These are phyloP conservation scores for Tilletia horrida DNA, from an alignment of 1,284 basidiomycete genomes.

Conservation along the genomic window DNA sequence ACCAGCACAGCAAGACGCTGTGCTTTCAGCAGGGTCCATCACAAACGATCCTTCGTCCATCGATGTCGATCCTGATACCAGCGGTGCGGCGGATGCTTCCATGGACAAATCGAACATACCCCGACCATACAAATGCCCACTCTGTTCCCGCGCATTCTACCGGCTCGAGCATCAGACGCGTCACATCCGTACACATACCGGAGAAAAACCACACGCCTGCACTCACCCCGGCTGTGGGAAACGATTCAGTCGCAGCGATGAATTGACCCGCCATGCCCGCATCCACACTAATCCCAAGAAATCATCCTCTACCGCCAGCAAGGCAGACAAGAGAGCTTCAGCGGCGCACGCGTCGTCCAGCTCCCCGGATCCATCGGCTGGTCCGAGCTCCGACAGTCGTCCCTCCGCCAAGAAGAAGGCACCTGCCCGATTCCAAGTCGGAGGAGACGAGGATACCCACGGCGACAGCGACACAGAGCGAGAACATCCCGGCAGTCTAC, in stretches of 20 bases:
- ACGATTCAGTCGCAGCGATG: constrained; percentile 93
- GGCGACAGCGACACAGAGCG: constrained; percentile 44
- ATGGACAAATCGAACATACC: constrained; percentile 54
- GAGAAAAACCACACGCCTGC: constrained; percentile 94
- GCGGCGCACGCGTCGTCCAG: constrained; percentile 20
- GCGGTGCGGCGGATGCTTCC: constrained; percentile 5
- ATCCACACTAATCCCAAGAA: constrained; percentile 68
- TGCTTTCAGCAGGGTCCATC: no score
- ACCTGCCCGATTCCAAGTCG: constrained; percentile 12
- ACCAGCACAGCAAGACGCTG: no score
- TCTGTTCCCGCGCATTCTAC: constrained; percentile 53
- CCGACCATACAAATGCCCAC: constrained; percentile 53
- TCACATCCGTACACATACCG: constrained; percentile 95
- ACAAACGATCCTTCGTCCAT: no score
- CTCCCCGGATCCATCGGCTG: constrained; percentile 5
- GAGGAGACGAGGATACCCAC: constrained; percentile 26
- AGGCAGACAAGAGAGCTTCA: constrained; percentile 7
- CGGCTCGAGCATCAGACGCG: constrained; percentile 68
- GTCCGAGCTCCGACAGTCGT: neutral
- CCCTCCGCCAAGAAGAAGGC: constrained; percentile 12
- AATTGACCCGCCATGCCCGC: constrained; percentile 89
- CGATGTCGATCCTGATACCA: neutral
- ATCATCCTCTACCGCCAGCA: constrained; percentile 16
- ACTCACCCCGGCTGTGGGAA: constrained; percentile 93
- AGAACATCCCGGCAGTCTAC: constrained; percentile 15